Percentiles rank a stretch among this genome's conserved stretches.
Conservation (phyloP, 2,329 filamentous ascomycete species). For the Penicillium sp. region DNA sequence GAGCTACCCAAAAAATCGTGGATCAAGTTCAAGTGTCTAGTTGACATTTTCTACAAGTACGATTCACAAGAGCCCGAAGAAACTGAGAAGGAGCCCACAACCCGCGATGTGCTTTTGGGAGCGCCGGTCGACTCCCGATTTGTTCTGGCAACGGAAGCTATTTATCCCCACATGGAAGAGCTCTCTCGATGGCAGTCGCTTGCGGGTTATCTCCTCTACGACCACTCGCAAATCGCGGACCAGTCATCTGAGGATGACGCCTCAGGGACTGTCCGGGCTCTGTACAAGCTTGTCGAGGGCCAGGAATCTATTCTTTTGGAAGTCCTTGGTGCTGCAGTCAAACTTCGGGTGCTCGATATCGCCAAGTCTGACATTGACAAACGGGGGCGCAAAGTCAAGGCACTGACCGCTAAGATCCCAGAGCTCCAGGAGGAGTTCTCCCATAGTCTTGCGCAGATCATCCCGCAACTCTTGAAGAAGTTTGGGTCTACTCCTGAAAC, state of each 20-base stretch:
- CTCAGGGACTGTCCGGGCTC: conserved; percentile 61
- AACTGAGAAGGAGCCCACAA: conserved; percentile 23
- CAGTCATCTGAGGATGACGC: conserved; percentile 53
- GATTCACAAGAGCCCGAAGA: conserved; percentile 56
- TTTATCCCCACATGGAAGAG: conserved; percentile 77
- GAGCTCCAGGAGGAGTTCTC: conserved; percentile 75
- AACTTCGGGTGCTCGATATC: conserved; percentile 62
- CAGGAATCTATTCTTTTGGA: conserved; percentile 86
- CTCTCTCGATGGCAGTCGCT: conserved; percentile 82
- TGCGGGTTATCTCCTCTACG: conserved; percentile 84
- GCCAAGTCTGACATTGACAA: conserved; percentile 57
- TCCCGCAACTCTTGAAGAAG: conserved; percentile 84
- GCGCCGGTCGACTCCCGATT: conserved; percentile 72
- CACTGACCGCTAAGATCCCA: conserved; percentile 55
- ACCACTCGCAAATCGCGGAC: conserved; percentile 66
- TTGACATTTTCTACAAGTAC: conserved; percentile 75
- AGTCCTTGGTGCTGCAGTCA: conserved; percentile 76
- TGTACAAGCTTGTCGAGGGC: conserved; percentile 65
- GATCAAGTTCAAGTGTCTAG: conserved; percentile 87
- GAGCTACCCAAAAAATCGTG: conserved; percentile 73
- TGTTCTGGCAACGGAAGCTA: conserved; percentile 74
- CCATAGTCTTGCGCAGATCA: conserved; percentile 67
- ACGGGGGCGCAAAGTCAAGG: conserved; percentile 53
- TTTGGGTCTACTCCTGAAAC: conserved; percentile 86
- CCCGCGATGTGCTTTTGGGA: conserved; percentile 50